These are phyloP conservation scores for Opeltia flavorubescens DNA, from an alignment of 495 filamentous ascomycete genomes.

Conservation along the genomic window DNA sequence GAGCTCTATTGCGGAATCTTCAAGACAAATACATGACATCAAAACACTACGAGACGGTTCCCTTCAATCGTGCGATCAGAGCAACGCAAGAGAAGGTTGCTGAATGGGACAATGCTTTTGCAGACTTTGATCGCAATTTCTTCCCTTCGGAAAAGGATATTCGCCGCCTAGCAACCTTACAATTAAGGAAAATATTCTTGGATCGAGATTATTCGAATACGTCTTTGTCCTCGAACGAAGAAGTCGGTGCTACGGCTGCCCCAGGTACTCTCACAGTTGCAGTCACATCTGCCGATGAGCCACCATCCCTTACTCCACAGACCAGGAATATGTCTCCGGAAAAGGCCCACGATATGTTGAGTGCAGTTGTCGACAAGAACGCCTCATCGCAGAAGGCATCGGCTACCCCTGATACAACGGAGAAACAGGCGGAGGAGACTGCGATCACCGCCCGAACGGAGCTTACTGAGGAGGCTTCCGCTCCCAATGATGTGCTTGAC, in stretches of 20 bases:
- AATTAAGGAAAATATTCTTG: conserved; percentile 89
- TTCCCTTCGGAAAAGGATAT: conserved; percentile 98
- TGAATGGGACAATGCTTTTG: conserved; percentile 84
- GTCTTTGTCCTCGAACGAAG: conserved; percentile 51
- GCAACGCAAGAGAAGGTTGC: conserved; percentile 84
- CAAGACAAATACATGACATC: conserved; percentile 85
- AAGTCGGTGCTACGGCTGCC: conserved; percentile 27
- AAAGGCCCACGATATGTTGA: conserved; percentile 52
- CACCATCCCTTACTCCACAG: conserved; percentile 18
- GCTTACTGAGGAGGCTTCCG: neutral
- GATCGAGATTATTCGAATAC: conserved; percentile 67
- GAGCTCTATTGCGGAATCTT: conserved; percentile 53
- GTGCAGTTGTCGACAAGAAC: conserved; percentile 57
- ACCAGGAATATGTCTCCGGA: conserved; percentile 46
- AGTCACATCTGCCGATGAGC: conserved; percentile 23
- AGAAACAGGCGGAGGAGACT: conserved; percentile 1
- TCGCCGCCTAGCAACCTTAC: conserved; percentile 72
- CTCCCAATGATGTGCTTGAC: neutral
- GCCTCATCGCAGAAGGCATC: conserved; percentile 12
- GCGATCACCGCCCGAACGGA: neutral
- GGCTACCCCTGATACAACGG: conserved; percentile 4
- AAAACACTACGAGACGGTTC: conserved; percentile 91
- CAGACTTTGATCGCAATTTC: conserved; percentile 82
- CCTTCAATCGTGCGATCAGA: conserved; percentile 74
- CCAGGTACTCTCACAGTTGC: conserved; percentile 31